Evolutionary conservation across 768 basidiomycete species (phyloP), one percentile per base, ranked within the genome.

Genomic region (Antrodiella citrinella): DNA sequence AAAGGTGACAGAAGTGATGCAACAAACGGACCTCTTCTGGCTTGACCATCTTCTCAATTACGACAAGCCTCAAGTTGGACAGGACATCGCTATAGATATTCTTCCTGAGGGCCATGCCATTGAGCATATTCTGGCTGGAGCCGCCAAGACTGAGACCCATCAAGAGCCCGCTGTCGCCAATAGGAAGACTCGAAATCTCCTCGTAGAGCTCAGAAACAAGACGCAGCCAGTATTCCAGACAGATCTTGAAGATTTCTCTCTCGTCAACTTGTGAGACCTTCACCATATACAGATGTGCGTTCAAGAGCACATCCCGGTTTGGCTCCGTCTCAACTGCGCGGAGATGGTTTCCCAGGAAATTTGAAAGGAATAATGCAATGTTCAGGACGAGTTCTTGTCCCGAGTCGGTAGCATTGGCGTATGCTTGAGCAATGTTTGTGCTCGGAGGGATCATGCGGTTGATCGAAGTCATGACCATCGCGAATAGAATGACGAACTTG

Each of bases 41-140:
- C 66, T 98, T 99, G 56, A 97, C 96, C 96, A 99, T 99, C 60
- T 91, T 80, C 69, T 97, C 95, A 58, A 98, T 95, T 61, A 99
- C 92, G 42, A 98, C 95, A 52, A 97, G 68, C 41, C 96, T 80
- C 59, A 99, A 65, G 65, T 99, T 96, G 24, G 88, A 92, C 48
- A 99, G 72, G 10, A 99, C 92, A 57, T 98, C 94, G 53, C 84
- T 84, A 64, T 98, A 99, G 53, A 96, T 88, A 64, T 91, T 91
- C 76, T 97, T 94, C 58, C 96, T 73, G 58, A 94, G 64, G 2
- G 86, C 79, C 73, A 88, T 82, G 45, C 86, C 84, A 54, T 79
- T 81, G 21, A 90, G 69, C 78, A 89, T 78, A 55, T 71, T 84
- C 57, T 75, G 74, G 39, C 80, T 73, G 3, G 74, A 72, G 13